Evolutionary conservation across 768 basidiomycete species (phyloP), one percentile per base, ranked within the genome.

Genomic region (Amanita rubescens): DNA sequence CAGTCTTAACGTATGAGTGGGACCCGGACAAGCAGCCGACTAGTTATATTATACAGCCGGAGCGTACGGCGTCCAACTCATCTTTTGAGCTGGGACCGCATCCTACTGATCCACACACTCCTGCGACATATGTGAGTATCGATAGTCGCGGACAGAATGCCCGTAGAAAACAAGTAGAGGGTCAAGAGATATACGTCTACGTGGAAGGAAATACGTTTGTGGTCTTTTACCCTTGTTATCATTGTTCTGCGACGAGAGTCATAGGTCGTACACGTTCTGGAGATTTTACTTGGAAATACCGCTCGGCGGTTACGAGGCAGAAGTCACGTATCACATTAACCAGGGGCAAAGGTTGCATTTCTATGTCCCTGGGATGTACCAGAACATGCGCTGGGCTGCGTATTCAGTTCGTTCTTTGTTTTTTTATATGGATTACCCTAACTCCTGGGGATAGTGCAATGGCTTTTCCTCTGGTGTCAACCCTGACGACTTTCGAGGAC

Each of bases 311-410:
- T 71, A 73, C 34, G 90, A 95, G 70, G 87, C 93, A 78, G 70
- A 74, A 46, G 76, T 98, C 49, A 75, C 70, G 52, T 99, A 99
- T 67, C 78, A 77, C 50, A 75, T 99, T 61, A 97, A 98, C 65
- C 71, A 79, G 9, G 87, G 94, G 2, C 81, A 86, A 47, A 75
- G 79, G 55, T 71, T 91, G 46, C 77, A 80, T 33, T 99, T 99
- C 66, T 83, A 79, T 65, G 85, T 98, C 12, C 94, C 96, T 0
- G 91, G 82, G 0, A 65, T 75, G 10, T 70, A 74, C 19, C 85
- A 94, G 66, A 92, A 96, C 62, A 85, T 98, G 83, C 79, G 90
- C 56, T 91, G 89, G 86, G 92, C 93, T 14, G 78, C 88, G 12
- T 82, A 95, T 69, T 92, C 89, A 24, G 90, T 91, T 57, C 57